These are phyloP conservation scores for Reutealis trisperma DNA, from an alignment of 345 rosid genomes.

Conservation along the genomic window DNA sequence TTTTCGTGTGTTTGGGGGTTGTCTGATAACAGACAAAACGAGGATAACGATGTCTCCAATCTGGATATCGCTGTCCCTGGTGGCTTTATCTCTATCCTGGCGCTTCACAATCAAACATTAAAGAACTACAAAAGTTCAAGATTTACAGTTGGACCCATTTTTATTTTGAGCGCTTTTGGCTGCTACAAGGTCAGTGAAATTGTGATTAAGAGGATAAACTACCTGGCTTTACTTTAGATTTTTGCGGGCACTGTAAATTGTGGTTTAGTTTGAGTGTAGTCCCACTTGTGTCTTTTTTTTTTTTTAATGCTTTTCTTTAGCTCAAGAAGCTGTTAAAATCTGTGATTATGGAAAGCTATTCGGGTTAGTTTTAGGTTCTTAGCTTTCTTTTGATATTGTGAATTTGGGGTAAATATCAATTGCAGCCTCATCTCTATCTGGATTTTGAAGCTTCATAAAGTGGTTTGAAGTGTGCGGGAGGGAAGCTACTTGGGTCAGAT, in stretches of 20 bases:
- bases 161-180: neutral
- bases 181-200: neutral
- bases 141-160: slow-evolving; percentile 3
- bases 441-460: neutral
- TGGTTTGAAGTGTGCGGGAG: slow-evolving; percentile 9
- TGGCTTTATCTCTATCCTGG: slow-evolving; percentile 34
- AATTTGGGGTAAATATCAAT: neutral
- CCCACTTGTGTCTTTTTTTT: neutral
- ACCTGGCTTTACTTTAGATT: neutral
- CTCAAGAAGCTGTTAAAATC: neutral
- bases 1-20: slow-evolving; percentile 61
- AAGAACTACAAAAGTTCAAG: slow-evolving; percentile 16
- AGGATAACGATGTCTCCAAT: slow-evolving; percentile 41
- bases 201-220: slow-evolving; percentile 5
- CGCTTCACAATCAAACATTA: slow-evolving; percentile 30
- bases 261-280: neutral
- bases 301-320: slow-evolving; percentile 3
- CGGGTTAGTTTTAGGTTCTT: slow-evolving; percentile 7
- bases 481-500: slow-evolving; percentile 6
- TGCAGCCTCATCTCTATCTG: neutral
- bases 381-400: slow-evolving; percentile 3
- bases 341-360: neutral
- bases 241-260: neutral
- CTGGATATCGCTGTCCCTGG: slow-evolving; percentile 43
- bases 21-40: slow-evolving; percentile 42